Evolutionary conservation across 2,329 filamentous ascomycete species (phyloP).

Genomic region (Aspergillus luchuensis): DNA sequence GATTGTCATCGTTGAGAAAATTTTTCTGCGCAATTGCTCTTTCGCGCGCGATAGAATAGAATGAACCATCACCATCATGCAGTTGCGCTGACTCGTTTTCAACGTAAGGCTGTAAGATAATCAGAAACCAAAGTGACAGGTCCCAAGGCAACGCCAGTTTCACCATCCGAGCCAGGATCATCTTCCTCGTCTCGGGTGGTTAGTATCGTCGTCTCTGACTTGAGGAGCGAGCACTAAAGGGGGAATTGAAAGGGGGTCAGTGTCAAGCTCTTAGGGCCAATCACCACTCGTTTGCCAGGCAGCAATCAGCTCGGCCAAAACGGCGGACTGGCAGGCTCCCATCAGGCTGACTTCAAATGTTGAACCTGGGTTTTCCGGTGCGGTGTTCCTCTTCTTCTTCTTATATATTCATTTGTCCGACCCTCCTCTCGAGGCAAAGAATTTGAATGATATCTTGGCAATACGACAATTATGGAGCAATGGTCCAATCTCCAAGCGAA

Average conservation of each 20-base stretch:
- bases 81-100: too few species aligned
- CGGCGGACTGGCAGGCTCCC: background rate
- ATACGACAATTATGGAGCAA: background rate
- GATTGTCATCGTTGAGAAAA: too few species aligned
- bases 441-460: background rate
- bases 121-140: background rate
- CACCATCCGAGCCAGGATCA: background rate
- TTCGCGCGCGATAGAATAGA: too few species aligned
- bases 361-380: too few species aligned
- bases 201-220: too few species aligned
- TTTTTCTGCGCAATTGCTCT: too few species aligned
- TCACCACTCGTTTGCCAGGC: background rate
- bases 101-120: background rate
- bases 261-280: background rate
- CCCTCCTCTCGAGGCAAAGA: background rate
- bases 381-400: background rate
- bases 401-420: background rate
- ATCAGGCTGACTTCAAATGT: background rate
- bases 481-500: background rate
- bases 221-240: background rate
- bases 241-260: background rate
- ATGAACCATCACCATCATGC: too few species aligned
- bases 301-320: background rate
- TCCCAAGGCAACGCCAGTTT: background rate
- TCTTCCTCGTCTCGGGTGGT: background rate